phyloP scores from a whole-genome alignment of 129 eudicot genomes.

The Centrapalus pauciflorus region DNA sequence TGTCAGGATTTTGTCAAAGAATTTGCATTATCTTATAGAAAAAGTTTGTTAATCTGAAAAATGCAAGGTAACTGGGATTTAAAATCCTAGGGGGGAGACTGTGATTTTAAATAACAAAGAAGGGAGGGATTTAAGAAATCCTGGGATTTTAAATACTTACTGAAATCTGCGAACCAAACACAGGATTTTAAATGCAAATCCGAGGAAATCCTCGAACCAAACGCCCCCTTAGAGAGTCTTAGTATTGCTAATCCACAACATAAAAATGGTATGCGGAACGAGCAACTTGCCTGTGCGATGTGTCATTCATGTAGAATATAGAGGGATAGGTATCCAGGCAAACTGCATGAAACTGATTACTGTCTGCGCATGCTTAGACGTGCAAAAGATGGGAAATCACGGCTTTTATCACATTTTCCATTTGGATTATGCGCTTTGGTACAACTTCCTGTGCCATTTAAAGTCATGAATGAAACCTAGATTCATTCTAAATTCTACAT shows the following conservation, averaged over 20 bases:
- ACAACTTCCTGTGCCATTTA: conserved; percentile 69
- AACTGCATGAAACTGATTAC: conserved; percentile 98
- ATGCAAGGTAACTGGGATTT: no score
- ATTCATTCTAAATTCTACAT: background rate
- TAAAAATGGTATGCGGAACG: background rate
- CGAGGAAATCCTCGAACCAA: no score
- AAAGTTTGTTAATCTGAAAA: no score
- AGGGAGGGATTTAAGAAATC: no score
- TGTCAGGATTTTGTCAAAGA: no score
- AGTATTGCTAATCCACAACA: background rate
- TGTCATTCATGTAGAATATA: conserved; percentile 92
- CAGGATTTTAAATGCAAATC: no score
- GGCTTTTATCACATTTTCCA: conserved; percentile 84
- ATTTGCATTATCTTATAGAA: no score
- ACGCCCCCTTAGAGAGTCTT: no score
- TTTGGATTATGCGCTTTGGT: conserved; percentile 74
- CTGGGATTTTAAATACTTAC: no score
- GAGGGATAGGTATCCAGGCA: conserved; percentile 97
- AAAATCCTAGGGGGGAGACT: no score
- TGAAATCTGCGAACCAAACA: no score
- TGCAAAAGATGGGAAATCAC: conserved; percentile 85
- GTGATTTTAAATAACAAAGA: no score
- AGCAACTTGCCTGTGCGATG: conserved; percentile 82
- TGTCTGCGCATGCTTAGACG: conserved; percentile 78
- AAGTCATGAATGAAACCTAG: background rate